Conservation (phyloP, 257 asterid genomes). For the Marsdenia floribunda region DNA sequence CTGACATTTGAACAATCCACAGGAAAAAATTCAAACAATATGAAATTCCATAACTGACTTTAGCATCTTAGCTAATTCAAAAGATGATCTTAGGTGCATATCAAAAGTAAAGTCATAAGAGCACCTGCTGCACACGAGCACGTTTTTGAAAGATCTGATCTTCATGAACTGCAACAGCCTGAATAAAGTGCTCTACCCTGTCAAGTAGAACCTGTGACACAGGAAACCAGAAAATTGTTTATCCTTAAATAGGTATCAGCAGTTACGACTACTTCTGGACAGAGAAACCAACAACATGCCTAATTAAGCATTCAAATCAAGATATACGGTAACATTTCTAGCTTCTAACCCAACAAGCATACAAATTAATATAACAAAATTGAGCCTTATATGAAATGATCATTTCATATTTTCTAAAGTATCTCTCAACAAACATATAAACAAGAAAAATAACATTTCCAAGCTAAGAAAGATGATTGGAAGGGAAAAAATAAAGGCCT, state of each 20-base stretch:
- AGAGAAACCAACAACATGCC: not conserved
- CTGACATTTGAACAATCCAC: not conserved
- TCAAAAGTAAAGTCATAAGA: conserved; percentile 10
- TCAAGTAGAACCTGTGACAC: conserved; percentile 65
- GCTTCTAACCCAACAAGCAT: not conserved
- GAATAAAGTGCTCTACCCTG: conserved; percentile 82
- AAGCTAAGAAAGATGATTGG: not conserved
- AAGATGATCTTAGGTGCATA: not conserved
- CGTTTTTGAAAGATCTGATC: conserved; percentile 86
- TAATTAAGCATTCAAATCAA: not conserved
- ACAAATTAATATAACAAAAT: not conserved
- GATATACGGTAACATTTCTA: not conserved
- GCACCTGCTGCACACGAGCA: conserved; percentile 79
- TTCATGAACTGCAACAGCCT: conserved; percentile 79
- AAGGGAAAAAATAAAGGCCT: not conserved
- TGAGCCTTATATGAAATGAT: not conserved
- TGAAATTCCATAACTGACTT: not conserved
- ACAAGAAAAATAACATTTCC: not conserved
- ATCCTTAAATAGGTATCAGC: not conserved
- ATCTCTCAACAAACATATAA: not conserved
- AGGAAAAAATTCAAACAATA: not conserved
- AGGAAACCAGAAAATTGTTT: conserved; percentile 1
- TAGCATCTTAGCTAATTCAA: not conserved
- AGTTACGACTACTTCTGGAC: not conserved
- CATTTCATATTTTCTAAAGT: not conserved